Conservation (phyloP, 1,284 basidiomycete genomes). For the Ceratobasidium sp. region DNA sequence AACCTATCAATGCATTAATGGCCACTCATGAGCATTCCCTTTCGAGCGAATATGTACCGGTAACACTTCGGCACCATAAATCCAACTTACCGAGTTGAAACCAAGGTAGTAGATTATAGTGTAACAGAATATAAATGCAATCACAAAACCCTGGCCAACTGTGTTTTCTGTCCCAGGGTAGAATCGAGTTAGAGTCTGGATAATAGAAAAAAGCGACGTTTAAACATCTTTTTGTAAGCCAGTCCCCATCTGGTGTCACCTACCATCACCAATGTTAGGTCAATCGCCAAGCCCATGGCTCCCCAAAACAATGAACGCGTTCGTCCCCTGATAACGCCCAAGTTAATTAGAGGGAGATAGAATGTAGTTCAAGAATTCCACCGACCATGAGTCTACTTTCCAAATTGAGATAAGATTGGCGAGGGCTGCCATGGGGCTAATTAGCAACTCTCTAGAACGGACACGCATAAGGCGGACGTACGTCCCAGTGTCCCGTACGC, state of each 20-base stretch:
- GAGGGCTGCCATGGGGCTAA: neutral
- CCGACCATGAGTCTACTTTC: conserved; percentile 31
- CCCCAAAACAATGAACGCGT: conserved; percentile 31
- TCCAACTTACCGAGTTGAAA: conserved; percentile 30
- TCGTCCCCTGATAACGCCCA: conserved; percentile 5
- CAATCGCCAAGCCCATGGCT: conserved; percentile 5
- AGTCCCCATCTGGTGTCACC: neutral
- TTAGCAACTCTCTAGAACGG: neutral
- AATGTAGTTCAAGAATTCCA: neutral
- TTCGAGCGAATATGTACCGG: conserved; percentile 28
- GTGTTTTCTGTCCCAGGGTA: conserved; percentile 19
- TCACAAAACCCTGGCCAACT: conserved; percentile 25
- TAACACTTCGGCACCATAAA: conserved; percentile 27
- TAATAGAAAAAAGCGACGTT: neutral
- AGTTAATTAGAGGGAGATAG: neutral
- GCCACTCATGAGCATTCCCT: conserved; percentile 18
- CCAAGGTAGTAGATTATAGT: conserved; percentile 21
- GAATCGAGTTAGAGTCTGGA: conserved; percentile 15
- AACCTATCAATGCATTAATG: too few species aligned
- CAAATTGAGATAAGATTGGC: conserved; percentile 12
- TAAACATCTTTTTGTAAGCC: neutral
- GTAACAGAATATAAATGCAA: conserved; percentile 32
- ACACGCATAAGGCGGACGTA: neutral
- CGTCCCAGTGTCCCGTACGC: conserved; percentile 32
- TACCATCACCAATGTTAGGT: conserved; percentile 25